phyloP scores from a whole-genome alignment of 495 filamentous ascomycete genomes.

The Cladorrhinum samala region DNA sequence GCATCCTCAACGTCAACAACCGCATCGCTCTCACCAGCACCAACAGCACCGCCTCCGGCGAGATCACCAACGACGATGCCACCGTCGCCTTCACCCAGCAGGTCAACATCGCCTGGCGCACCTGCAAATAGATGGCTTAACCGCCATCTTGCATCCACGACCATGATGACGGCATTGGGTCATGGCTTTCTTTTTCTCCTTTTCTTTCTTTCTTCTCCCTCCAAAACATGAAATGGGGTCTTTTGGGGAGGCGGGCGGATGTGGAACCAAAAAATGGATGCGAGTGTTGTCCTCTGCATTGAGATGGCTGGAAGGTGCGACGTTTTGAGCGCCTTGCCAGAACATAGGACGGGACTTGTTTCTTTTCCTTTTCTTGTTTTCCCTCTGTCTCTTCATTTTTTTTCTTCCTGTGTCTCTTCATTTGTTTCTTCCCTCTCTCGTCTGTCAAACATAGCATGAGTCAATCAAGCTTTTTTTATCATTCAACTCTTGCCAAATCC shows the following conservation, averaged over 20 bases:
- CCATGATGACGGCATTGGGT: slow-evolving; percentile 4
- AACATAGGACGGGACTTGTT: background rate
- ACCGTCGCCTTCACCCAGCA: slow-evolving; percentile 52
- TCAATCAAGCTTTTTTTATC: slow-evolving; percentile 30
- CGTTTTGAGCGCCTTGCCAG: slow-evolving; percentile 9
- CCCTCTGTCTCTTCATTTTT: slow-evolving; percentile 4
- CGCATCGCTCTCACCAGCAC: slow-evolving; percentile 45
- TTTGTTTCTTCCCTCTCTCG: slow-evolving; percentile 4
- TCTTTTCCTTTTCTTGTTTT: slow-evolving; percentile 1
- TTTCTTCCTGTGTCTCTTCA: slow-evolving; percentile 8
- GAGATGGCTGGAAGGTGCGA: slow-evolving; percentile 4
- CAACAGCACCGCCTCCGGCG: slow-evolving; percentile 38
- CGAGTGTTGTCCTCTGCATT: slow-evolving; percentile 4
- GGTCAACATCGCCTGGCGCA: slow-evolving; percentile 46
- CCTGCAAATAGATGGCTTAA: slow-evolving; percentile 30
- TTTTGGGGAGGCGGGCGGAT: slow-evolving; percentile 10
- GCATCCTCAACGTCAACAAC: slow-evolving; percentile 57
- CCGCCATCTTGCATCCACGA: background rate
- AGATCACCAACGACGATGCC: slow-evolving; percentile 51
- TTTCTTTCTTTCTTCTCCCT: slow-evolving; percentile 6
- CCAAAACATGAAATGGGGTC: background rate
- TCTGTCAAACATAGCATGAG: slow-evolving; percentile 30
- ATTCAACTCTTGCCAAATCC: no score
- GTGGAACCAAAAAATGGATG: slow-evolving; percentile 13
- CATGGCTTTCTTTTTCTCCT: slow-evolving; percentile 1